A percentile compares a stretch with the other conserved stretches of the same genome.
phyloP scores from a whole-genome alignment of 1,284 basidiomycete species.

The Irpex sp. region DNA sequence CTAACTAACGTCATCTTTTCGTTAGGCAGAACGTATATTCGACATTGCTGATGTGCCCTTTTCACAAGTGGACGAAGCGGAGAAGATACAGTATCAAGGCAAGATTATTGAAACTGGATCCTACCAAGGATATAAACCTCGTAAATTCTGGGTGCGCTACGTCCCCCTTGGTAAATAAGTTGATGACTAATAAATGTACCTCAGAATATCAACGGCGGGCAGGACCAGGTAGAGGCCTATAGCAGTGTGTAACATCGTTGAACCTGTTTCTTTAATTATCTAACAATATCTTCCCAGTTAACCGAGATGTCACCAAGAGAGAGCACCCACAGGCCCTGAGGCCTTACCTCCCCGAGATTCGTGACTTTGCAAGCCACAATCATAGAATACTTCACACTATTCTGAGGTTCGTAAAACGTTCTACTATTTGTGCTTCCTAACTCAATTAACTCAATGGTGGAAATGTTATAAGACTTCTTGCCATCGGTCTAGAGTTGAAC shows the following conservation, averaged over 20 bases:
- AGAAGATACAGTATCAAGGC: constrained; percentile 57
- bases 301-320: constrained; percentile 41
- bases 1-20: not conserved
- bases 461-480: constrained; percentile 36
- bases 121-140: constrained; percentile 58
- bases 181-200: constrained; percentile 19
- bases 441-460: not conserved
- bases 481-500: constrained; percentile 30
- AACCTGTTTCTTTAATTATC: not conserved
- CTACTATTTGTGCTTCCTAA: not conserved
- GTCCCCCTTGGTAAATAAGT: too few relatives aligned
- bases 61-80: constrained; percentile 44
- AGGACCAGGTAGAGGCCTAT: constrained; percentile 42
- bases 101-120: constrained; percentile 48
- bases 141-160: constrained; percentile 46
- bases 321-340: constrained; percentile 46
- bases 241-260: not conserved
- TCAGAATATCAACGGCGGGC: constrained; percentile 40
- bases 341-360: constrained; percentile 57
- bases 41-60: constrained; percentile 64
- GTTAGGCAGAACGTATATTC: constrained; percentile 45
- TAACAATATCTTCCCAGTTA: constrained; percentile 29
- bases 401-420: constrained; percentile 32
- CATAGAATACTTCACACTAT: constrained; percentile 50
- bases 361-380: constrained; percentile 46